Base-by-base conservation (phyloP, 306 rosid species). In the Cicer arietinum region DNA sequence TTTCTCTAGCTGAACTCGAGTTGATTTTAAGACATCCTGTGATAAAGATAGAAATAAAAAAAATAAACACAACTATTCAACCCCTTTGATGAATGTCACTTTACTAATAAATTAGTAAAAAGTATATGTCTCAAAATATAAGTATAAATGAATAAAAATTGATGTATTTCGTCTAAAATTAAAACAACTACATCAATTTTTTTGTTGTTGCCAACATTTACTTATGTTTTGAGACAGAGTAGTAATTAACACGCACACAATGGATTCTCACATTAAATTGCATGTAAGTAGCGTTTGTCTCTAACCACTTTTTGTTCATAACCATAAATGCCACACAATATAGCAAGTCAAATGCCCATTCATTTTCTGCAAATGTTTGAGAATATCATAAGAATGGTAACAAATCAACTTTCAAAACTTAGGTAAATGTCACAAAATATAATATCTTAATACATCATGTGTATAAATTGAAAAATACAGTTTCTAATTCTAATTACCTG, bases 331-430 rank as follows among this genome's bases (percentile, higher is more conserved):
- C 97, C 57, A 89, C 93, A 56, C 96, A 91, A 72, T 93, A 91
- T 35, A 93, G 93, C 86, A 93, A 72, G 86, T 93, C 98, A 77
- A 93, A 93, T 20, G 97, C 86, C 96, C 97, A 91, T 62, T 91
- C 92, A 64, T 86, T 86, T 72, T 89, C 97, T 93, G 98, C 45
- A 75, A 68, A 77, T 47, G 81, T 12, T 25, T 51, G 64, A 69
- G 47, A 76, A 50, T 12, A 18, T 22, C 3, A 43, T 50, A 46
- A 40, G 56, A 25, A 25, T 25, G 35, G 35, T 25, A 25, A 25
- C 35, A 35, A 63, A 11, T 6, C 50, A 39, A 16, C 46, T 51
- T n/a, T 51, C 52, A 42, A 66, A 17, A 17, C 35, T 25, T 25
- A 0, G 7, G 16, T 9, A 39, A n/a, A 73, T 45, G 40, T 14